Evolutionary conservation across 371 early-diverging fungal species (phyloP), one percentile per base, ranked within the genome.

Genomic region (Syncephalastrum contaminatum): DNA sequence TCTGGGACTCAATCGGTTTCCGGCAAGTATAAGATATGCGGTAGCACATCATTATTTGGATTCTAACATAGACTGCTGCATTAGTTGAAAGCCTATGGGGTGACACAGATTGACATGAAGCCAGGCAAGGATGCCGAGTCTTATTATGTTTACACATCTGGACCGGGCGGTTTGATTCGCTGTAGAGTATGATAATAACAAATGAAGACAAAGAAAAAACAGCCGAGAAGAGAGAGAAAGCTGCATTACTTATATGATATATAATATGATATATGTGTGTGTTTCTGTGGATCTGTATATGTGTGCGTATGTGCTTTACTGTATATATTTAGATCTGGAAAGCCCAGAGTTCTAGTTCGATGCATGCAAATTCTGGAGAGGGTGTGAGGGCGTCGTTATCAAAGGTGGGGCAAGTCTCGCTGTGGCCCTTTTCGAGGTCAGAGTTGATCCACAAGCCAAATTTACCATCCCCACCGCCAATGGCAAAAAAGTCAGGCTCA

Each of bases 381-480:
- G 63, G 47, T 10, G 84, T 59, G 21, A 92, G 66, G 19, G 74
- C 68, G 46, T 93, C 90, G 62, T 97, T 97, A 47, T 88, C 84
- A 79, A 94, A 97, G 1, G 97, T 96, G 14, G 86, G 86, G 54
- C 94, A 94, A 30, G 69, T 76, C 16, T 83, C 84, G 5, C 89
- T 88, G 59, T 92, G 87, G 1, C 98, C 98, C 36, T 82, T 80
- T 53, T 91, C 84, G 10, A 97, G 80, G 59, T 95, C 90, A 25
- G 84, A 78, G 59, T 96, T 89, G 20, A 97, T 64, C 92, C 92
- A 97, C 20, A 97, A 72, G 0, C 96, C 97, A 81, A 94, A 92
- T 52, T 81, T 77, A 20, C 93, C 93, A 59, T 90, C 85, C 2
- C 89, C 96, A 51, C 96, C 96, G 18, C 98, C 98, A 40, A 97